Base-by-base conservation (phyloP, 2,329 filamentous ascomycete species). In the Aspergillus ruber region DNA sequence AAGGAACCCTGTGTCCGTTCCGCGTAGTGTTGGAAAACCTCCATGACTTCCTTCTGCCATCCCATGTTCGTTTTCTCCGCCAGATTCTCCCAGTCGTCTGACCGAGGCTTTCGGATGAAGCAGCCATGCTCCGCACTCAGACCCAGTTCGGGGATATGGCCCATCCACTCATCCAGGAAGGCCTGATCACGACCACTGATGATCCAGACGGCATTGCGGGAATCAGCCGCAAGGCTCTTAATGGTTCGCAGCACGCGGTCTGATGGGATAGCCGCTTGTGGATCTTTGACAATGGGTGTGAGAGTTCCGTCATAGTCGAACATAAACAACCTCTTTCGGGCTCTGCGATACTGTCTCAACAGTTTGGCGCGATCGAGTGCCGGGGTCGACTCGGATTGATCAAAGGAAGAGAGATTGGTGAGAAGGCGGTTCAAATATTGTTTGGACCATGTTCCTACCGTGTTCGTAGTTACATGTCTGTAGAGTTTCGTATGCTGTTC, bases 231-330 rank as follows among this genome's bases (percentile, higher is more conserved):
- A 38, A 98, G 77, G 9, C 80, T 79, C 65, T 86, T 88, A 50
- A 98, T 76, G 1, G 86, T 90, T 25, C 84, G 81, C 43, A 95
- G 84, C 18, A 96, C 81, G 18, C 84, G 82, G 57, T 90, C 85
- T 0, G 90, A 91, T 0, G 93, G 93, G 35, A 96, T 84, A 3
- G 93, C 93, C 4, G 89, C 84, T 56, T 86, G 84, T 1, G 93
- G 93, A 61, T 97, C 90, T 57, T 86, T 85, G 47, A 97, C 93
- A 59, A 98, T 97, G 0, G 90, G 88, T 3, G 93, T 97, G 46
- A 98, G 79, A 0, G 93, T 98, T 42, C 93, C 93, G 65, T 98
- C 93, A 62, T 98, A 98, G 71, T 98, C 93, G 64, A 97, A 96
- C 88, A 98, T 91, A 74, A 97, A 95, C 3, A 98, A 76, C 9